Base-by-base conservation (phyloP, 257 asterid species). In the Verbascum thapsus region DNA sequence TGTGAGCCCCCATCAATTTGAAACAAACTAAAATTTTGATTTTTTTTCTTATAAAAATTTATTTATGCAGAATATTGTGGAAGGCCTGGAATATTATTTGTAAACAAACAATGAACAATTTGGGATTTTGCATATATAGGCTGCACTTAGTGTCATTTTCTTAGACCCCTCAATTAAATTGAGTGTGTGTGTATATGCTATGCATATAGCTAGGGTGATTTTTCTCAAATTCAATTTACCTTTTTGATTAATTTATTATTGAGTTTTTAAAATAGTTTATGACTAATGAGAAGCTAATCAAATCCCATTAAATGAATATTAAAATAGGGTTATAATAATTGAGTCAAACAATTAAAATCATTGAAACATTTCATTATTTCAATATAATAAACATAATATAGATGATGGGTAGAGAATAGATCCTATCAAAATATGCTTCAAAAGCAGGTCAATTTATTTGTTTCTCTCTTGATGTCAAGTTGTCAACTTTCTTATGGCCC, bases 111-210 rank as follows among this genome's bases (percentile, higher is more conserved):
- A 67, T 26, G 58, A 66, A 73, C 72, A 77, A 73, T 41, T 77
- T 61, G 76, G 47, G 55, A 9, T 61, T 26, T 26, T 65, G 68
- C 54, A 62, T 49, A 56, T 71, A 57, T 53, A 35, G 68, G 68
- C 72, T 59, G 64, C 70, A 67, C 41, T 9, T 17, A 37, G 5
- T 38, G 78, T 77, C 82, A 64, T 64, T 77, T 69, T 72, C 82
- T 65, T 3, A 57, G 74, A 63, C 75, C 81, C 77, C 74, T 51
- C 63, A 51, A 70, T 50, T 54, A 10, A 40, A 38, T 48, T 53
- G 3, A 54, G 16, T 53, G 26, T 64, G 56, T 30, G 9, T 52
- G 17, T 39, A 52, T 52, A 26, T 16, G 11, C 52, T 30, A 20
- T 52, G 17, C 58, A 52, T 52, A 26, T 16, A 23, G 18, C 58